Conservation (phyloP, 768 basidiomycete species). For the Termitomyces bulborhizus region DNA sequence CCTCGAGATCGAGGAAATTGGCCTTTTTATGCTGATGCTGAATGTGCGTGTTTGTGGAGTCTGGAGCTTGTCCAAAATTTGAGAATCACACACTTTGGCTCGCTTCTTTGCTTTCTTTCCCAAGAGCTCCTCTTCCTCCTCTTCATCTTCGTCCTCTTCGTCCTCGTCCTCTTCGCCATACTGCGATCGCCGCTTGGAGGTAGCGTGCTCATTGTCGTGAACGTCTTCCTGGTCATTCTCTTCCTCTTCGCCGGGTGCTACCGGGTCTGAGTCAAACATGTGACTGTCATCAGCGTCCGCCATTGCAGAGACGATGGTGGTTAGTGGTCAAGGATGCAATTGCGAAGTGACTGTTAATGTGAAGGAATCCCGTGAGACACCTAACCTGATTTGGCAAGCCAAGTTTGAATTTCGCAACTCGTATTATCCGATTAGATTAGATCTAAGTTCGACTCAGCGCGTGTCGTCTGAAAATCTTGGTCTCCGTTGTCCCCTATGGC, state of each 20-base stretch:
- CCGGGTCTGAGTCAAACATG: constrained; percentile 28
- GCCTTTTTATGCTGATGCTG: constrained; percentile 64
- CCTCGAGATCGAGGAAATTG: constrained; percentile 91
- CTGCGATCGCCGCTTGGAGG: constrained; percentile 19
- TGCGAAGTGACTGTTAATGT: background rate
- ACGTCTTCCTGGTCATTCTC: constrained; percentile 28
- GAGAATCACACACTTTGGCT: constrained; percentile 42
- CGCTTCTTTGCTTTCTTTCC: constrained; percentile 50
- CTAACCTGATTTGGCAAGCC: background rate
- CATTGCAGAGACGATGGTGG: constrained; percentile 24
- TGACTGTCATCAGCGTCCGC: constrained; percentile 33
- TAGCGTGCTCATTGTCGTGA: constrained; percentile 36
- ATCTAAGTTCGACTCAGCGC: background rate
- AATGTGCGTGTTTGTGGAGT: constrained; percentile 4
- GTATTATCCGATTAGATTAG: background rate
- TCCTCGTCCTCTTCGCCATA: constrained; percentile 30
- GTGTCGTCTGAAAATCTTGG: background rate
- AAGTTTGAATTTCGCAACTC: background rate
- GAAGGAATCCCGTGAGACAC: constrained; percentile 3
- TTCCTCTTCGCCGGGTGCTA: constrained; percentile 34
- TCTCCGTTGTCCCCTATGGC: constrained; percentile 23
- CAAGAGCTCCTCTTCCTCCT: constrained; percentile 47
- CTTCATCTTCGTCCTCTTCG: constrained; percentile 39
- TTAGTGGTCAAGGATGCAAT: constrained; percentile 15
- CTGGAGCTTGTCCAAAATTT: background rate